Percentiles rank a stretch among this genome's conserved stretches.
phyloP scores from a whole-genome alignment of 2,329 filamentous ascomycete species.

The Rutstroemia sp. region DNA sequence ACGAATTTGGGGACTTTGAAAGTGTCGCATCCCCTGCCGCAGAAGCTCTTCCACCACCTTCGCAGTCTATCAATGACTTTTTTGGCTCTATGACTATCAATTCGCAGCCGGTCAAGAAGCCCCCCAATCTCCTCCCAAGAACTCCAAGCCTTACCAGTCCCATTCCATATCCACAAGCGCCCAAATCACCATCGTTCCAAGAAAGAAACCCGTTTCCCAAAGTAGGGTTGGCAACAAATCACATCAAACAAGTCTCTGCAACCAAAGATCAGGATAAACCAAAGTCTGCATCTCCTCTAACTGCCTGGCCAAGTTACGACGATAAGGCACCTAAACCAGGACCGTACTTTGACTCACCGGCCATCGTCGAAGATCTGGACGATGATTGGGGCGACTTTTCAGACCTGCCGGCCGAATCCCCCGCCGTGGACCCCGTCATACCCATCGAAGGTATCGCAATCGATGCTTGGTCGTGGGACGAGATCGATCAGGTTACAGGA shows the following conservation, averaged over 20 bases:
- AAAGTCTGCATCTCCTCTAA: constrained; percentile 26
- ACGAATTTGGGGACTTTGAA: constrained; percentile 65
- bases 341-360: constrained; percentile 23
- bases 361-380: constrained; percentile 30
- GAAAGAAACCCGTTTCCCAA: constrained; percentile 47
- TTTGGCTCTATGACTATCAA: constrained; percentile 25
- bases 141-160: constrained; percentile 24
- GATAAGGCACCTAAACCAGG: constrained; percentile 13
- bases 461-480: constrained; percentile 30
- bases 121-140: constrained; percentile 29
- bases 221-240: constrained; percentile 37
- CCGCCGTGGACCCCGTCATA: constrained; percentile 10
- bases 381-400: constrained; percentile 50
- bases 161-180: constrained; percentile 39
- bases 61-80: constrained; percentile 28
- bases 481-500: constrained; percentile 18
- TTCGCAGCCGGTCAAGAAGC: constrained; percentile 26
- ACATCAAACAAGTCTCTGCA: constrained; percentile 27
- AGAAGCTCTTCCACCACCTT: constrained; percentile 11
- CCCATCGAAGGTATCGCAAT: constrained; percentile 9
- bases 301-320: constrained; percentile 26
- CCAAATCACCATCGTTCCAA: constrained; percentile 46
- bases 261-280: constrained; percentile 29
- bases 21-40: constrained; percentile 35
- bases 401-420: constrained; percentile 31